These are phyloP conservation scores for Poa annua DNA, from an alignment of 176 grass and related monocot genomes.

Conservation along the genomic window DNA sequence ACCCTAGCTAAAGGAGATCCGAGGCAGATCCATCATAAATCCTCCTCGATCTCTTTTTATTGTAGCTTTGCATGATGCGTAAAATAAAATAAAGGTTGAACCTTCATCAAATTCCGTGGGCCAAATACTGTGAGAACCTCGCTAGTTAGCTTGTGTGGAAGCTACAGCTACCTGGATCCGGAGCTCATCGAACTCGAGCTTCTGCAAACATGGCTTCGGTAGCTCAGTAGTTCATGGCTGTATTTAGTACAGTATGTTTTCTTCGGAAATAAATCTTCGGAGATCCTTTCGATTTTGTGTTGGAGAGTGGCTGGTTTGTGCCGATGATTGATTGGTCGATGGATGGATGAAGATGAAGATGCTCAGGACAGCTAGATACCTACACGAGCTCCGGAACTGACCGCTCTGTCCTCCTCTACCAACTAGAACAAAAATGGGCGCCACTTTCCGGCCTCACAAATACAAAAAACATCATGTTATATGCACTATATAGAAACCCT, in stretches of 20 bases:
- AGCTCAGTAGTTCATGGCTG: too few species aligned
- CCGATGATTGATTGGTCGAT: neutral
- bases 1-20: neutral
- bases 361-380: slow-evolving; percentile 21
- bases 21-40: neutral
- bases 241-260: too few species aligned
- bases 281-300: neutral
- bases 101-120: neutral
- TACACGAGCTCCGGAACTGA: neutral
- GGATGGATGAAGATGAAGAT: neutral
- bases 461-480: neutral
- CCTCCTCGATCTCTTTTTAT: neutral
- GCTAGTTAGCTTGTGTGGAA: too few species aligned
- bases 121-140: neutral
- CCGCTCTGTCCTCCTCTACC: slow-evolving; percentile 32
- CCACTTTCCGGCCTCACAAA: neutral
- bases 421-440: neutral
- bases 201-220: too few species aligned
- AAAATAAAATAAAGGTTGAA: neutral
- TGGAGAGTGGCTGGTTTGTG: neutral
- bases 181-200: too few species aligned
- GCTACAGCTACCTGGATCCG: too few species aligned
- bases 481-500: neutral
- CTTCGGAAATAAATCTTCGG: too few species aligned
- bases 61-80: too few species aligned